Percentiles rank a stretch among this genome's conserved stretches.
These are phyloP conservation scores for Porphyrellus cyaneotinctus DNA, from an alignment of 768 basidiomycete genomes.

Conservation along the genomic window DNA sequence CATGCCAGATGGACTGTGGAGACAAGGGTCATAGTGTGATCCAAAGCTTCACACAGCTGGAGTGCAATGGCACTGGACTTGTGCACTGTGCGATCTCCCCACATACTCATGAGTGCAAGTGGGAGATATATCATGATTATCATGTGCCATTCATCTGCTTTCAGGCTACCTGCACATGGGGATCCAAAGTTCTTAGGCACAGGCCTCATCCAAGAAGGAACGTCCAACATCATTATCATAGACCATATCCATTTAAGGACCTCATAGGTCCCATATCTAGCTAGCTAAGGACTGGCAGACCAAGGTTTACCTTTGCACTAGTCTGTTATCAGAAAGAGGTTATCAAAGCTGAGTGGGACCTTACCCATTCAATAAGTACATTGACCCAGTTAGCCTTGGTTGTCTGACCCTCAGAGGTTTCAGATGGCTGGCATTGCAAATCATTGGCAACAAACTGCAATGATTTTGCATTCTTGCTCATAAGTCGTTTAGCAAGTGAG, in stretches of 20 bases:
- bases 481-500: background rate
- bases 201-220: background rate
- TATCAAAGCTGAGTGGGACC: background rate
- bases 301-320: background rate
- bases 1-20: background rate
- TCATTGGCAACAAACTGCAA: background rate
- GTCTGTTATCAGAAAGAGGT: background rate
- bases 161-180: background rate
- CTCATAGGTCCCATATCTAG: background rate
- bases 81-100: background rate
- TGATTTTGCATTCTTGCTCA: background rate
- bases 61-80: background rate
- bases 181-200: background rate
- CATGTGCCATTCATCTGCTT: constrained; percentile 2
- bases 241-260: background rate
- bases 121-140: background rate
- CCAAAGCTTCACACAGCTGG: background rate
- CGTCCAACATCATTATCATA: background rate
- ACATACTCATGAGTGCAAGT: background rate
- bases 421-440: background rate
- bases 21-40: constrained; percentile 3
- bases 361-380: background rate
- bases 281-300: background rate
- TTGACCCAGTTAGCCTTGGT: background rate
- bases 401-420: background rate